phyloP scores from a whole-genome alignment of 371 early-diverging fungal genomes.

The Zychaea mexicana region DNA sequence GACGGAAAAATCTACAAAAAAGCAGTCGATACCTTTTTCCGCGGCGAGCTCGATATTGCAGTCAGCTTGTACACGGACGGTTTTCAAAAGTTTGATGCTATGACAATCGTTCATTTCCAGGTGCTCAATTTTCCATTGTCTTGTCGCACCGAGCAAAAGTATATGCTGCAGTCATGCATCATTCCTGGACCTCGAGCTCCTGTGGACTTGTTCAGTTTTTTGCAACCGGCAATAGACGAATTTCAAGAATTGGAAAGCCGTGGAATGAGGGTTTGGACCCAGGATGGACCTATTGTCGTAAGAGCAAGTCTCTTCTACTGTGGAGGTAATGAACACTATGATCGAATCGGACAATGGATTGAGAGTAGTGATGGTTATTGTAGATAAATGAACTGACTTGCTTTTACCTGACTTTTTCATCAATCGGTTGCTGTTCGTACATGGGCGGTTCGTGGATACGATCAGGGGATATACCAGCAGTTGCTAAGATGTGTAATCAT shows the following conservation, averaged over 20 bases:
- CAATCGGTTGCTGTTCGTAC: too few species aligned
- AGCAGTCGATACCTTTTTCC: background rate
- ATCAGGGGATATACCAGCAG: conserved; percentile 4
- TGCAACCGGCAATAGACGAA: background rate
- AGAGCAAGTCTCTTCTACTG: background rate
- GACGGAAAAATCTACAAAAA: background rate
- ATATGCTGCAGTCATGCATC: background rate
- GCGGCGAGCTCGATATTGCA: background rate
- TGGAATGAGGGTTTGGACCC: background rate
- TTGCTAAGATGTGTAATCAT: background rate
- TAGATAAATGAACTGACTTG: too few species aligned
- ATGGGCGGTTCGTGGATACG: too few species aligned
- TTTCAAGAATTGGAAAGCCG: background rate
- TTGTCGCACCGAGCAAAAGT: background rate
- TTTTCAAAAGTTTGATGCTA: background rate
- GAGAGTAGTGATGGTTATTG: too few species aligned
- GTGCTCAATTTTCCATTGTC: background rate
- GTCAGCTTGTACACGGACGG: background rate
- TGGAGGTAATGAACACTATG: too few species aligned
- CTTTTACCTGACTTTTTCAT: too few species aligned
- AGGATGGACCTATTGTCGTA: background rate
- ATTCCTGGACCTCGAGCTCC: background rate
- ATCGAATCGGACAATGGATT: too few species aligned
- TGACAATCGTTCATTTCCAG: background rate
- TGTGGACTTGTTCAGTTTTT: background rate